phyloP scores from a whole-genome alignment of 257 asterid species.

The Gentiana macrophylla region DNA sequence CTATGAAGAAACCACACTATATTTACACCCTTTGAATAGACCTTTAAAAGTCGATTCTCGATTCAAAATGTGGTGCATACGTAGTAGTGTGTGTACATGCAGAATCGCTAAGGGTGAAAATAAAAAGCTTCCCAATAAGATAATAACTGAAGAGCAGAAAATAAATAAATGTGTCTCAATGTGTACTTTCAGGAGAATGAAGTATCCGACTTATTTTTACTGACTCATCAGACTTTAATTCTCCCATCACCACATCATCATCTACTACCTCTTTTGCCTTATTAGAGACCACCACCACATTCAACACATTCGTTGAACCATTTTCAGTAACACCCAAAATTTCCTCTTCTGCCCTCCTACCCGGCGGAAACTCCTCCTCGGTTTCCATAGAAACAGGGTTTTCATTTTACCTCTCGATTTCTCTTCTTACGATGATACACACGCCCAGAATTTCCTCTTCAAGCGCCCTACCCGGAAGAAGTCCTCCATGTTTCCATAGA shows the following conservation, averaged over 20 bases:
- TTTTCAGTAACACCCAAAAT: slow-evolving; percentile 38
- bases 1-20: no score
- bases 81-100: no score
- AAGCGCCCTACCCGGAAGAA: no score
- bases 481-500: slow-evolving; percentile 11
- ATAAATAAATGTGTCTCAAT: slow-evolving; percentile 75
- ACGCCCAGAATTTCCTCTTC: no score
- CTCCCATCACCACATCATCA: slow-evolving; percentile 27
- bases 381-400: slow-evolving; percentile 9
- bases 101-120: no score
- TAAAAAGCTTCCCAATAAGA: no score
- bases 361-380: slow-evolving; percentile 14
- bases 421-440: not conserved
- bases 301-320: slow-evolving; percentile 39
- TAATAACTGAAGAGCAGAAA: slow-evolving; percentile 25
- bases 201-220: slow-evolving; percentile 96
- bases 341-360: slow-evolving; percentile 21
- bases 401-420: slow-evolving; percentile 3
- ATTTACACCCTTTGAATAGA: no score
- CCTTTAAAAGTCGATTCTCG: no score
- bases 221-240: slow-evolving; percentile 60
- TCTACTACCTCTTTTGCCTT: slow-evolving; percentile 60
- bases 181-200: slow-evolving; percentile 99
- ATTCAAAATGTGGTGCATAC: no score
- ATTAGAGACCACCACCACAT: slow-evolving; percentile 48